Conservation (phyloP, 306 rosid genomes). For the Comarum palustre region DNA sequence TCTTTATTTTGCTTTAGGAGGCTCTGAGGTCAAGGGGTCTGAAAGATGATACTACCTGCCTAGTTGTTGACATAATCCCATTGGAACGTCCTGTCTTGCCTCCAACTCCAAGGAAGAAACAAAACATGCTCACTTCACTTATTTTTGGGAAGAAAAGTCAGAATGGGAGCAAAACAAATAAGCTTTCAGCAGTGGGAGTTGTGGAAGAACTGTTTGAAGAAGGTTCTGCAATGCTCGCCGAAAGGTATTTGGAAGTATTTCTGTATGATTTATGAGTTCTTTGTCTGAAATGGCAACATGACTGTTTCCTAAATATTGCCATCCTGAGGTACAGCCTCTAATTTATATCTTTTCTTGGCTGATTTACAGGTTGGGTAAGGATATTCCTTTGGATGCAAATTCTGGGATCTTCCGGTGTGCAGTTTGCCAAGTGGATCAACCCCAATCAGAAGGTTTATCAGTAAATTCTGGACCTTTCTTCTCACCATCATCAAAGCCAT, state of each 20-base stretch:
- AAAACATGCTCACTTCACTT: conserved; percentile 56
- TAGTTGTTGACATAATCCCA: conserved; percentile 95
- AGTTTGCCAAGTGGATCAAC: conserved; percentile 91
- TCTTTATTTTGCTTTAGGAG: conserved; percentile 48
- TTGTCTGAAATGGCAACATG: neutral
- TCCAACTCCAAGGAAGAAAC: conserved; percentile 70
- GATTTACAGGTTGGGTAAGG: conserved; percentile 86
- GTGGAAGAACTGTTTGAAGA: conserved; percentile 99
- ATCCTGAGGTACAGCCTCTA: conserved; percentile 3
- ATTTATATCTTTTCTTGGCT: conserved; percentile 15
- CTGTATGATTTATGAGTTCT: neutral
- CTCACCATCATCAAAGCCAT: conserved; percentile 77
- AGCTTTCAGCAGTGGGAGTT: conserved; percentile 88
- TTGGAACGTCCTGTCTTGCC: conserved; percentile 67
- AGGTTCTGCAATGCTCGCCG: conserved; percentile 97
- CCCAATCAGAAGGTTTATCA: conserved; percentile 66
- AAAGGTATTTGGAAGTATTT: conserved; percentile 50
- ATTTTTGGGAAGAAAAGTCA: conserved; percentile 77
- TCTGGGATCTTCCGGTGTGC: conserved; percentile 87
- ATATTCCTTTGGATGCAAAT: conserved; percentile 50
- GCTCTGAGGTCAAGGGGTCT: conserved; percentile 96
- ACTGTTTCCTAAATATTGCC: neutral
- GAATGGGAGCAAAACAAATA: conserved; percentile 62
- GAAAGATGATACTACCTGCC: conserved; percentile 97
- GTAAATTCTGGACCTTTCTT: conserved; percentile 80